Percentiles rank a stretch among this genome's conserved stretches.
Evolutionary conservation across 495 filamentous ascomycete species (phyloP).

Genomic region (Xylaria palmicola): DNA sequence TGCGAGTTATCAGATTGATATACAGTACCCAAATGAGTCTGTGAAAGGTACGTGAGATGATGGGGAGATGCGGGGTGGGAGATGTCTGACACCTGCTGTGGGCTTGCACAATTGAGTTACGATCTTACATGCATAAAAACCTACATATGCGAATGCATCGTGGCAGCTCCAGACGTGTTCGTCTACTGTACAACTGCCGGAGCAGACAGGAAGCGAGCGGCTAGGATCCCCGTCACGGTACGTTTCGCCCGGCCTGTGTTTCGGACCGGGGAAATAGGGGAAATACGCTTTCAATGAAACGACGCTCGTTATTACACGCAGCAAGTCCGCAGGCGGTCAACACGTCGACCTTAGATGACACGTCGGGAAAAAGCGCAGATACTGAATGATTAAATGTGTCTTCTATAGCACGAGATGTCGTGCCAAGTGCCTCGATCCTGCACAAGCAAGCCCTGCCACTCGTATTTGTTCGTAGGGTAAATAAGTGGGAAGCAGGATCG

Average conservation of each 20-base stretch:
- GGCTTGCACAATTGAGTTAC: neutral
- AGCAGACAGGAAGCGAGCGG: no score
- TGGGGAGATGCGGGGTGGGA: neutral
- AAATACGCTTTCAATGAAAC: no score
- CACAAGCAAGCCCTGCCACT: neutral
- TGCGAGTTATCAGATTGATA: no score
- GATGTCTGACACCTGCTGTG: neutral
- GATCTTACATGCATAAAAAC: neutral
- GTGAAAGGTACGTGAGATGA: no score
- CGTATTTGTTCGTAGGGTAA: neutral
- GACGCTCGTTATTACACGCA: no score
- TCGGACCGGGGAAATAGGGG: no score
- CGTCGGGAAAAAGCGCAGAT: neutral
- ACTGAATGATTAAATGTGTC: neutral
- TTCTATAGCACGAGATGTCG: neutral
- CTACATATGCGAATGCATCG: neutral
- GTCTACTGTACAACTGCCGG: neutral
- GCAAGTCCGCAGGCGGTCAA: no score
- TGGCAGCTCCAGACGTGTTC: neutral
- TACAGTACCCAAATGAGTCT: no score
- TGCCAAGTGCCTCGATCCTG: neutral
- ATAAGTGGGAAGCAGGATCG: neutral
- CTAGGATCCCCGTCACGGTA: no score
- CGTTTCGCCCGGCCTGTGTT: no score
- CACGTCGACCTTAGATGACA: neutral